These are phyloP conservation scores for Trichosporon ovoides DNA, from an alignment of 1,284 basidiomycete genomes.

Conservation along the genomic window DNA sequence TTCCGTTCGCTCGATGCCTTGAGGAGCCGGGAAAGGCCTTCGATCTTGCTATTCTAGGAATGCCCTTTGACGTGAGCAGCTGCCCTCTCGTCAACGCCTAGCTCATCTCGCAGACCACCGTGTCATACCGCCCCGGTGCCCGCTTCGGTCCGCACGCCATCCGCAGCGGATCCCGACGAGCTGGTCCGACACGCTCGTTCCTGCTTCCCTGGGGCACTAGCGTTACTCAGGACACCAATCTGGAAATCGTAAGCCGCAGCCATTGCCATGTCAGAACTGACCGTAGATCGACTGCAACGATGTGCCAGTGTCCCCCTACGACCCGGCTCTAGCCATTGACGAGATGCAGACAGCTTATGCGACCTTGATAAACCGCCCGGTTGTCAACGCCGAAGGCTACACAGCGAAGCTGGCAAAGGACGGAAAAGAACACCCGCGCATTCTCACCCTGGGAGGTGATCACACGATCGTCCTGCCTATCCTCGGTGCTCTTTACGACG, in stretches of 20 bases:
- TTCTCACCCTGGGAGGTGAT: slow-evolving; percentile 51
- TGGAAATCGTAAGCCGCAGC: slow-evolving; percentile 16
- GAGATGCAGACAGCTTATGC: slow-evolving; percentile 47
- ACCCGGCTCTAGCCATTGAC: slow-evolving; percentile 46
- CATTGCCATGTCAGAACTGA: background rate
- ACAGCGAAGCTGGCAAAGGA: slow-evolving; percentile 26
- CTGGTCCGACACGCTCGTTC: slow-evolving; percentile 16
- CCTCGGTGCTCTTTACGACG: slow-evolving; percentile 41
- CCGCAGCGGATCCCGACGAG: slow-evolving; percentile 20
- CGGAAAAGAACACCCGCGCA: slow-evolving; percentile 44
- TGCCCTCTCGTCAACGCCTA: too few species aligned
- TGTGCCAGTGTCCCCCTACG: slow-evolving; percentile 49
- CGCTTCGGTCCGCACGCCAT: slow-evolving; percentile 47
- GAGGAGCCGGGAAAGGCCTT: slow-evolving; percentile 46
- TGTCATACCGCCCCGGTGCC: slow-evolving; percentile 33
- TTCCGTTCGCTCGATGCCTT: slow-evolving; percentile 41
- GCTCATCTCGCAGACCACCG: slow-evolving; percentile 15
- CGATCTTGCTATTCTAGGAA: slow-evolving; percentile 45
- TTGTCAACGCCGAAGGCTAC: slow-evolving; percentile 6
- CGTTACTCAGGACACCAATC: slow-evolving; percentile 11
- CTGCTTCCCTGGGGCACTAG: slow-evolving; percentile 18
- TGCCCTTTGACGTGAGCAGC: slow-evolving; percentile 43
- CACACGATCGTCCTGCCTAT: slow-evolving; percentile 52
- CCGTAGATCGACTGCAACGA: slow-evolving; percentile 48
- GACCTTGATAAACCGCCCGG: slow-evolving; percentile 19